Base-by-base conservation (phyloP, 257 asterid genomes). In the Forsythia viridissima region DNA sequence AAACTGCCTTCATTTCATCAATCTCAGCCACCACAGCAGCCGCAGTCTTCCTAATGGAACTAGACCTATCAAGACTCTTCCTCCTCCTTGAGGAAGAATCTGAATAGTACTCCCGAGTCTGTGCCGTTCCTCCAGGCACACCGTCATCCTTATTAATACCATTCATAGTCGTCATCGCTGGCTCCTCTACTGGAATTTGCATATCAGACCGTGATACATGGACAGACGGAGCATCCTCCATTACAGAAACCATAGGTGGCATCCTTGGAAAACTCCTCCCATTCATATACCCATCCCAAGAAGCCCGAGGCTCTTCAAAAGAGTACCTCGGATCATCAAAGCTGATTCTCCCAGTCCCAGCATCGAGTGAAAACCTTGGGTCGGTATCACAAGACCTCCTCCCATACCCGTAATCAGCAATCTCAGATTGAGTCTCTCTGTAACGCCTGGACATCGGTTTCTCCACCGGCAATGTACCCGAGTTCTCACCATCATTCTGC, bases 61-160 rank as follows among this genome's bases (percentile, higher is more conserved):
- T 92, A 67, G 97, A 94, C 88, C 98, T 85, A 83, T 94, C 98
- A 48, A 94, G 90, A 71, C 98, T 94, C 94, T 92, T 94, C 86
- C 97, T 91, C 71, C 98, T 84, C 46, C 93, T 85, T 0, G 97
- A 91, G 18, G 94, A 90, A 2, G 98, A 91, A 80, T 94, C 98
- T 13, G 89, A 76, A 57, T 92, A 92, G 82, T 89, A 94, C 20
- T 92, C 96, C 82, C 85, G 87, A 3, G 98, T 94, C 84, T 94
- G 97, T 30, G 83, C 66, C 3, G 97, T 87, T 37, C 97, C 97
- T 21, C 98, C 97, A 0, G 98, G 98, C 69, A 88, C 39, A 66
- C 73, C 52, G 39, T 84, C 88, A 21, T 81, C 91, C 72, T 84
- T 93, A 36, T 72, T 81, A 0, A 71, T 24, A 3, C 80, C 73